Base-by-base conservation (phyloP, 2,329 filamentous ascomycete genomes). In the Fonsecaea pedrosoi region DNA sequence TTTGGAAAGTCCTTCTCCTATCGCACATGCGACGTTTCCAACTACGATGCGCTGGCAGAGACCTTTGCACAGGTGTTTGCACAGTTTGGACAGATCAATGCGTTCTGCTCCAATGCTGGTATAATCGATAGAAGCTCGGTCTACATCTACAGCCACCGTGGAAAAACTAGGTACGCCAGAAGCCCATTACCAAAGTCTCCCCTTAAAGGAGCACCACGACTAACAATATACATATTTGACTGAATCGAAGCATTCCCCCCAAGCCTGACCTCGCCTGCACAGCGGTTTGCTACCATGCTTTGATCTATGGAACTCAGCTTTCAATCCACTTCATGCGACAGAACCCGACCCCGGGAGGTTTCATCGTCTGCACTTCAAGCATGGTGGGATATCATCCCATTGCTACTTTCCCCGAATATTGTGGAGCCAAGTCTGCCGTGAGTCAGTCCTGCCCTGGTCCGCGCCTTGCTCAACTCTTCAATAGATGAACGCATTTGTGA, bases 261-360 rank as follows among this genome's bases (percentile, higher is more conserved):
- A 78, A 78, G 65, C 83, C 83, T 1, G 78, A 84, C 67, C 70
- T 83, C 2, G 62, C 71, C 0, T 80, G 78, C 60, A 84, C 83
- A 2, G 82, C 85, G 68, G 74, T 84, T 13, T 79, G 83, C 70
- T 82, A 81, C 74, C 85, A 85, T 71, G 82, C 82, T 3, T 78
- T 85, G 0, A 73, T 85, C 0, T 84, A 85, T 63, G 82, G 83
- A 3, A 81, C 79, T 1, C 78, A 80, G 62, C 75, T 85, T 8
- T 82, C 84, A 21, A 81, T 80, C 10, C 82, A 86, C 69, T 86
- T 84, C 70, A 85, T 85, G 83, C 78, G 83, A 13, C 79, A 83
- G 64, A 85, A 84, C 61, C 71, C 74, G 1, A 73, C 72, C 0
- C 78, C 78, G 0, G 81, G 80, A 0, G 82, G 82, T 0, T 77